These are phyloP conservation scores for Pseudopithomyces maydicus DNA, from an alignment of 2,329 filamentous ascomycete genomes.

Conservation along the genomic window DNA sequence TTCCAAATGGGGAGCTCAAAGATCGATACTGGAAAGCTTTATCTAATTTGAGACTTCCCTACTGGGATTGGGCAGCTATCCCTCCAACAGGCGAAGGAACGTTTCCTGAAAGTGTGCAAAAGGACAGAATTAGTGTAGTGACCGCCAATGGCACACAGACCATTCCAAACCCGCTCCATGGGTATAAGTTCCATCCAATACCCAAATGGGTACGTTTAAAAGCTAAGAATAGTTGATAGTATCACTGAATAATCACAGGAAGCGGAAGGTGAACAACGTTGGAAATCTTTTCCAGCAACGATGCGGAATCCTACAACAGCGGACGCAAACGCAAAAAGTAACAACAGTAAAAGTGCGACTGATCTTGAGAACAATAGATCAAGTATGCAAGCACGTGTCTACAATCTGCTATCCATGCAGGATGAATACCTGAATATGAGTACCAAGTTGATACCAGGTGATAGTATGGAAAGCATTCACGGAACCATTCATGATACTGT, in stretches of 20 bases:
- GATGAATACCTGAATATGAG: slow-evolving; percentile 56
- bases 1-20: slow-evolving; percentile 43
- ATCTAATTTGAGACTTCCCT: slow-evolving; percentile 47
- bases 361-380: slow-evolving; percentile 69
- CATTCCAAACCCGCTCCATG: slow-evolving; percentile 51
- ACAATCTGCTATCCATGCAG: slow-evolving; percentile 65
- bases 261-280: slow-evolving; percentile 17
- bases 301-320: slow-evolving; percentile 23
- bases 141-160: slow-evolving; percentile 38
- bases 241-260: background rate
- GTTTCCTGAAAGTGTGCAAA: slow-evolving; percentile 44
- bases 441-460: slow-evolving; percentile 66
- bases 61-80: slow-evolving; percentile 53
- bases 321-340: slow-evolving; percentile 24
- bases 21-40: slow-evolving; percentile 45
- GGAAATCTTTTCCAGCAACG: slow-evolving; percentile 49
- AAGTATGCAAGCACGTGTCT: slow-evolving; percentile 56
- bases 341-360: slow-evolving; percentile 24
- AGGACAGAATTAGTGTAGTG: slow-evolving; percentile 31
- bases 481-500: slow-evolving; percentile 34
- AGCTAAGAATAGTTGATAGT: background rate
- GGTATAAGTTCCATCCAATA: slow-evolving; percentile 56
- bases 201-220: slow-evolving; percentile 11
- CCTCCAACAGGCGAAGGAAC: slow-evolving; percentile 40
- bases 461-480: slow-evolving; percentile 36